phyloP scores from a whole-genome alignment of 495 filamentous ascomycete genomes.

The Poronia punctata region DNA sequence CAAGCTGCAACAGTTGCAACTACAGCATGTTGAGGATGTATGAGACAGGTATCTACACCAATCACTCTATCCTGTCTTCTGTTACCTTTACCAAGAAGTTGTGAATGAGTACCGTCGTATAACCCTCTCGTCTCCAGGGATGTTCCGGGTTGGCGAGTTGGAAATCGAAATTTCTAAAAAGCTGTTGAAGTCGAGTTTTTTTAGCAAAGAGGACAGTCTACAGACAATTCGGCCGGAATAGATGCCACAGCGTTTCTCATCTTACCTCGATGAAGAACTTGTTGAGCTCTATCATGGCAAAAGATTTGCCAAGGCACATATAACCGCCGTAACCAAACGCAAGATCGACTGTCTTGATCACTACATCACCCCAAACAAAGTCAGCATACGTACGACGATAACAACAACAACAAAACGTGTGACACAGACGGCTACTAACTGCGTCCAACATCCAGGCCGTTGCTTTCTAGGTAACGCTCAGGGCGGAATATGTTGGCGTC shows the following conservation, averaged over 20 bases:
- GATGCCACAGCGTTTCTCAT: not conserved
- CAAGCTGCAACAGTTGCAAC: no score
- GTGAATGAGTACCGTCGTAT: conserved; percentile 12
- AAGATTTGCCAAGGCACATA: conserved; percentile 37
- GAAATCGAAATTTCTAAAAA: conserved; percentile 49
- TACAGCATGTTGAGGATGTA: no score
- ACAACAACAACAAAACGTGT: no score
- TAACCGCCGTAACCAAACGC: conserved; percentile 38
- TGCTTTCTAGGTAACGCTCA: conserved; percentile 46
- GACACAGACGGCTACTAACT: no score
- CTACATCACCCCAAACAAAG: no score
- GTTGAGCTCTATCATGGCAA: conserved; percentile 43
- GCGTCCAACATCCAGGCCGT: conserved; percentile 20
- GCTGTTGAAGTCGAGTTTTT: conserved; percentile 23
- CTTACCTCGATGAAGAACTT: conserved; percentile 51
- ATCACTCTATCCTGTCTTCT: conserved; percentile 4
- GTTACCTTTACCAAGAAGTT: conserved; percentile 16
- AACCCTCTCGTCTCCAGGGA: conserved; percentile 27
- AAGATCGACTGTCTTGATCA: conserved; percentile 34
- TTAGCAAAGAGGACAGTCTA: not conserved
- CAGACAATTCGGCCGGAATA: not conserved
- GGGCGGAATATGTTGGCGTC: conserved; percentile 46
- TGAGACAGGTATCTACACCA: no score
- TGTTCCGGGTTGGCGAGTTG: conserved; percentile 40
- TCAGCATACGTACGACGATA: no score